phyloP scores from a whole-genome alignment of 2,329 filamentous ascomycete genomes.

The Clarireedia hainanense region DNA sequence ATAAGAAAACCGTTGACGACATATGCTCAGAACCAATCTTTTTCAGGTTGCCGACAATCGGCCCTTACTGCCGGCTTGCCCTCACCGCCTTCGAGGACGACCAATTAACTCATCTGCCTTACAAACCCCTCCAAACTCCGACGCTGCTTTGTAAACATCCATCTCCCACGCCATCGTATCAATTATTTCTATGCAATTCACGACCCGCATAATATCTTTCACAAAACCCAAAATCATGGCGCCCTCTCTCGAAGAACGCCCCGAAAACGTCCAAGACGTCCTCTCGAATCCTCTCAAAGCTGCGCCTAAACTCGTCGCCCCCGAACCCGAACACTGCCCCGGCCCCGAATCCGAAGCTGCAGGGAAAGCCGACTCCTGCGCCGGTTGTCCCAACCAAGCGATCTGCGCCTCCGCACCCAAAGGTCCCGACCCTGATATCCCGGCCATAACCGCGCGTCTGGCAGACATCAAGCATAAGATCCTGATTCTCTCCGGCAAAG shows the following conservation, averaged over 20 bases:
- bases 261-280: constrained; percentile 58
- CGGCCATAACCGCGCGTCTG: constrained; percentile 77
- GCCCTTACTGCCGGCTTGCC: background rate
- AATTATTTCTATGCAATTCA: background rate
- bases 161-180: background rate
- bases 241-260: constrained; percentile 72
- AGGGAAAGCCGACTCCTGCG: constrained; percentile 73
- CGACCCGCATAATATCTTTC: background rate
- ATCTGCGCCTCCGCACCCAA: constrained; percentile 94
- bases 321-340: constrained; percentile 94
- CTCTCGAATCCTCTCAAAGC: constrained; percentile 68
- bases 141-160: constrained; percentile 7
- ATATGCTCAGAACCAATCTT: background rate
- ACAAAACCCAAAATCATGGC: constrained; percentile 48
- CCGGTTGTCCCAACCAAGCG: constrained; percentile 88
- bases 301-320: constrained; percentile 80
- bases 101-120: constrained; percentile 1
- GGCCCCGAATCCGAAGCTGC: constrained; percentile 73
- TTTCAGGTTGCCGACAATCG: background rate
- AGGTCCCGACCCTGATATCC: constrained; percentile 90
- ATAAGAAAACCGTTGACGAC: too few relatives aligned
- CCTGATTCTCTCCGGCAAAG: constrained; percentile 84
- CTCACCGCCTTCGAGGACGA: constrained; percentile 1
- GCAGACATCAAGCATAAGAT: constrained; percentile 83
- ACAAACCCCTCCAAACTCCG: background rate